Conservation (phyloP, 768 basidiomycete genomes). For the Boletus edulis region DNA sequence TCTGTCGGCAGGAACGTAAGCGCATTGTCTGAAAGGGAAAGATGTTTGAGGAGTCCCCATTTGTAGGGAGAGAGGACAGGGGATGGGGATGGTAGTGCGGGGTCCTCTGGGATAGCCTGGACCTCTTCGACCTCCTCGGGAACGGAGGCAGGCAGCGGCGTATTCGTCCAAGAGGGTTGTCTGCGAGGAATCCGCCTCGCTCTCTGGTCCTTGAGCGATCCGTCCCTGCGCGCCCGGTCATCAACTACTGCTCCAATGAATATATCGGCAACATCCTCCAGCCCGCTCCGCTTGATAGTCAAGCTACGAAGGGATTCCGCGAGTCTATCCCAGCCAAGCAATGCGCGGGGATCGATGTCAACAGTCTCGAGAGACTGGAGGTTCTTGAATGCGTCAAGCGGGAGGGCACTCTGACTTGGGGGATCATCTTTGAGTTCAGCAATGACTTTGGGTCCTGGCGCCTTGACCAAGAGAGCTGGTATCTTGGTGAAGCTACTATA, state of each 20-base stretch:
- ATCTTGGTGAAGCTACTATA: slow-evolving; percentile 91
- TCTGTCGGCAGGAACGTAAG: slow-evolving; percentile 77
- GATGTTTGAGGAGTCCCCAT: slow-evolving; percentile 74
- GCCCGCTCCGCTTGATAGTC: slow-evolving; percentile 73
- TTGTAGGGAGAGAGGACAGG: slow-evolving; percentile 52
- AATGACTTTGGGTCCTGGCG: slow-evolving; percentile 64
- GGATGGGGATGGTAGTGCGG: slow-evolving; percentile 27
- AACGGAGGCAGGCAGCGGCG: slow-evolving; percentile 56
- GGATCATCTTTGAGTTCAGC: slow-evolving; percentile 67
- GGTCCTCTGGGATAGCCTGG: slow-evolving; percentile 10
- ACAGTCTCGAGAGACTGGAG: slow-evolving; percentile 70
- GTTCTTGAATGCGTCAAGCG: slow-evolving; percentile 84
- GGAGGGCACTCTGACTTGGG: slow-evolving; percentile 71
- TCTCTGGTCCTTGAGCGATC: slow-evolving; percentile 47
- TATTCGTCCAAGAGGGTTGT: slow-evolving; percentile 47
- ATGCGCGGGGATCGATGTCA: slow-evolving; percentile 78
- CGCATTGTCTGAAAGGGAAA: slow-evolving; percentile 77
- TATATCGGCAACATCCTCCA: slow-evolving; percentile 78
- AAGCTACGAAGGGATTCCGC: slow-evolving; percentile 68
- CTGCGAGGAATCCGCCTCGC: slow-evolving; percentile 43
- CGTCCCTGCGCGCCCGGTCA: slow-evolving; percentile 64
- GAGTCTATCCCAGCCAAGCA: slow-evolving; percentile 83
- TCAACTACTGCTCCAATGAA: slow-evolving; percentile 77
- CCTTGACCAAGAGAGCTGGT: slow-evolving; percentile 68
- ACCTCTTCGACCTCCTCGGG: slow-evolving; percentile 45